phyloP scores from a whole-genome alignment of 768 basidiomycete genomes.

The Xerocomellus intermedius region DNA sequence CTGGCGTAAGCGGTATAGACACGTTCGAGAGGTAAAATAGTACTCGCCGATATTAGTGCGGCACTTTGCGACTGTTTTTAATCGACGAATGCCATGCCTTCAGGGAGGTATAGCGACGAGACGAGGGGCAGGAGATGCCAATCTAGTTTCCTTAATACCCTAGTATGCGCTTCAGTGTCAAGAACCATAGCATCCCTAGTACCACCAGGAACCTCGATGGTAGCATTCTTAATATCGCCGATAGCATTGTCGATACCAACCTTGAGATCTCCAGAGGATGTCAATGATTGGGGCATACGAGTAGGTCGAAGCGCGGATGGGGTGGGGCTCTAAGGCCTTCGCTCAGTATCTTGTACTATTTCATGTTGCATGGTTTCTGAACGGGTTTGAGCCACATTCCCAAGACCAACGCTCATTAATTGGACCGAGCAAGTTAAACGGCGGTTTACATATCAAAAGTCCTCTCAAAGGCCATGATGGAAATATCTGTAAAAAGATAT shows the following conservation, averaged over 20 bases:
- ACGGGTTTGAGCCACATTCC: not conserved
- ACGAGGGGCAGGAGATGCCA: constrained; percentile 21
- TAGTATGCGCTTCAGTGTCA: not conserved
- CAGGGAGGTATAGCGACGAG: constrained; percentile 14
- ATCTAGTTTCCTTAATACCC: constrained; percentile 18
- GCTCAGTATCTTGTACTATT: not conserved
- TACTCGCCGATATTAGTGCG: constrained; percentile 43
- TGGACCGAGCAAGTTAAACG: not conserved
- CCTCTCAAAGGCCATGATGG: not conserved
- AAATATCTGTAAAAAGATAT: no score
- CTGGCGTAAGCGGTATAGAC: constrained; percentile 2
- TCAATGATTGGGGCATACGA: constrained; percentile 7
- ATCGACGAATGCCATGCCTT: no score
- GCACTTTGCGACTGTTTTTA: no score
- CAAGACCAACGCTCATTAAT: not conserved
- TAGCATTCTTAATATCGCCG: constrained; percentile 7
- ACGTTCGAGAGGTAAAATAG: not conserved
- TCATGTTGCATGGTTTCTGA: not conserved
- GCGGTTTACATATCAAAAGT: constrained; percentile 1
- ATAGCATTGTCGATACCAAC: not conserved
- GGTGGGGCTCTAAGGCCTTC: constrained; percentile 2
- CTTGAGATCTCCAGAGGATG: not conserved
- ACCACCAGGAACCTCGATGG: not conserved
- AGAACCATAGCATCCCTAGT: not conserved
- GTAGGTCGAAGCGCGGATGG: not conserved